Percentiles rank a stretch among this genome's conserved stretches.
phyloP scores from a whole-genome alignment of 169 alveolate species.

The Plasmodium ovale region DNA sequence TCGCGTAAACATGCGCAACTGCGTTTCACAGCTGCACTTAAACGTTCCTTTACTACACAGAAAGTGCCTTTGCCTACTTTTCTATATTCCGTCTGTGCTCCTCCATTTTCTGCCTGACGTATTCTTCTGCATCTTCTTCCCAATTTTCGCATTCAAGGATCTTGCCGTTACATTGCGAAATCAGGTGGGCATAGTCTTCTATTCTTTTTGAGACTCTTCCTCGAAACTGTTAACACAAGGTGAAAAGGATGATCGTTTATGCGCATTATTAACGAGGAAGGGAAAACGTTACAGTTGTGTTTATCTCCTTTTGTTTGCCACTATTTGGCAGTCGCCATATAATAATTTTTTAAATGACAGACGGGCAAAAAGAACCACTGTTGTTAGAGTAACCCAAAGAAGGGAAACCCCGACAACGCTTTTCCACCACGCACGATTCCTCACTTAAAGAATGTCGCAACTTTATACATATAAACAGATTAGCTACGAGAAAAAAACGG shows the following conservation, averaged over 20 bases:
- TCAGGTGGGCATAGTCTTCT: slow-evolving; percentile 37
- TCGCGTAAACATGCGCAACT: too few species aligned
- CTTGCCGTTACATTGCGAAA: slow-evolving; percentile 25
- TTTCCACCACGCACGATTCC: too few species aligned
- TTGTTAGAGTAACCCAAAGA: too few species aligned
- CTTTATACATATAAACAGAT: too few species aligned
- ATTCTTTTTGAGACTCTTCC: slow-evolving; percentile 61
- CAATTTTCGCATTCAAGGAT: slow-evolving; percentile 4
- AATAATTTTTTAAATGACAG: too few species aligned
- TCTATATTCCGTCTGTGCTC: slow-evolving; percentile 38
- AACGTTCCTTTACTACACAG: background rate
- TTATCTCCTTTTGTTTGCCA: too few species aligned
- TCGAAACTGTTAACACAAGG: slow-evolving; percentile 32
- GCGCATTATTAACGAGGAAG: background rate
- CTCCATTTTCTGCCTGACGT: slow-evolving; percentile 16
- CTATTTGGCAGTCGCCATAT: too few species aligned
- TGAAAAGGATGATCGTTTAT: background rate
- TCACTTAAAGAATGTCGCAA: too few species aligned
- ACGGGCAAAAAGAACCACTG: too few species aligned
- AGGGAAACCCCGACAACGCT: too few species aligned
- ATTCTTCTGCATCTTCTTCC: slow-evolving; percentile 20
- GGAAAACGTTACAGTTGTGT: too few species aligned
- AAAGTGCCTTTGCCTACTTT: slow-evolving; percentile 6
- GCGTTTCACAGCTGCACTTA: background rate
- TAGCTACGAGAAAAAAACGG: too few species aligned